These are phyloP conservation scores for Ceratocystiopsis brevicomis DNA, from an alignment of 2,329 filamentous ascomycete genomes.

Conservation along the genomic window DNA sequence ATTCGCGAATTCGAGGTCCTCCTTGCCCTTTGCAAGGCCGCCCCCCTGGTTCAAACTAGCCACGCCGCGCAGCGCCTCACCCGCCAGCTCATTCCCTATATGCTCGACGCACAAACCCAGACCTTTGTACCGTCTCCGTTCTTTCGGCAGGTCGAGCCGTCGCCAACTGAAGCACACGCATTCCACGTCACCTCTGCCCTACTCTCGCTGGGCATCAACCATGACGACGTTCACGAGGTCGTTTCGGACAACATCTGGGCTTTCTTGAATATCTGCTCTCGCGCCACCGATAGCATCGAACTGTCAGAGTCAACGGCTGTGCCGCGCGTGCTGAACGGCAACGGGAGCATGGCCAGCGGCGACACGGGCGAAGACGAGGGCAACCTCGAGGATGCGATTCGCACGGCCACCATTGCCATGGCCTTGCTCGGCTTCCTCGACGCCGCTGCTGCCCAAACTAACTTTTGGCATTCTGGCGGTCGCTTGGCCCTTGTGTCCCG, in stretches of 20 bases:
- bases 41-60: slow-evolving; percentile 49
- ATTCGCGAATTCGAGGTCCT: slow-evolving; percentile 84
- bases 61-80: slow-evolving; percentile 62
- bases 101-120: slow-evolving; percentile 69
- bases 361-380: slow-evolving; percentile 37
- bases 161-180: slow-evolving; percentile 70
- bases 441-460: slow-evolving; percentile 56
- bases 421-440: slow-evolving; percentile 83
- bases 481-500: slow-evolving; percentile 54
- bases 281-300: slow-evolving; percentile 36
- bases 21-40: slow-evolving; percentile 77
- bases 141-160: slow-evolving; percentile 66
- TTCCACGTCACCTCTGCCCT: slow-evolving; percentile 64
- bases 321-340: slow-evolving; percentile 10
- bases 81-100: slow-evolving; percentile 64
- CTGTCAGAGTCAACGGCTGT: not conserved
- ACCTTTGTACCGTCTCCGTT: slow-evolving; percentile 62
- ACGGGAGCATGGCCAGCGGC: slow-evolving; percentile 18
- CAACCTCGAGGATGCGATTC: slow-evolving; percentile 45
- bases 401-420: slow-evolving; percentile 57
- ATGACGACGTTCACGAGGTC: slow-evolving; percentile 46
- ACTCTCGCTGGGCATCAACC: slow-evolving; percentile 59
- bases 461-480: slow-evolving; percentile 64
- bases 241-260: slow-evolving; percentile 48
- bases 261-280: slow-evolving; percentile 54